Evolutionary conservation across 257 asterid species (phyloP).

Genomic region (Solanum tacnaense): DNA sequence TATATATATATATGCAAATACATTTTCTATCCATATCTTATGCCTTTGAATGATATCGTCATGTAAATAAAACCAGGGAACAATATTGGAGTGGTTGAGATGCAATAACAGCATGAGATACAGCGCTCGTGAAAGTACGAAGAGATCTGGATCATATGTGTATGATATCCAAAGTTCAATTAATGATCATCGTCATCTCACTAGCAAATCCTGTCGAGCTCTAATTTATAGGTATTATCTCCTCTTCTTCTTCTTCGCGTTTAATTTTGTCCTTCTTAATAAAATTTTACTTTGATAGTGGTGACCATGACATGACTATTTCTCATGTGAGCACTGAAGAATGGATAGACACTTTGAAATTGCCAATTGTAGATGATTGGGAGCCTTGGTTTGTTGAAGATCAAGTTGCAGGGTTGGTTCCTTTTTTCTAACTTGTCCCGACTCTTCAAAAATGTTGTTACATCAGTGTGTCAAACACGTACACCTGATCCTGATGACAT

Average conservation of each 20-base stretch:
- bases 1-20: too few species aligned
- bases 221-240: constrained; percentile 45
- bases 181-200: constrained; percentile 1
- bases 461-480: too few species aligned
- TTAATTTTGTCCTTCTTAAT: too few species aligned
- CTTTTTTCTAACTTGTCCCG: not conserved
- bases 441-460: too few species aligned
- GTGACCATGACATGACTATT: constrained; percentile 16
- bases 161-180: not conserved
- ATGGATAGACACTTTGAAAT: constrained; percentile 15
- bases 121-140: not conserved
- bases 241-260: too few species aligned
- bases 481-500: too few species aligned
- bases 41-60: too few species aligned
- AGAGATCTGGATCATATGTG: not conserved
- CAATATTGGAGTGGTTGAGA: not conserved
- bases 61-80: not conserved
- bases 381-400: constrained; percentile 22
- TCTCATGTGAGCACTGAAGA: constrained; percentile 14
- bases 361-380: constrained; percentile 18
- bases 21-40: too few species aligned
- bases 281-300: not conserved
- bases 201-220: constrained; percentile 23
- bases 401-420: constrained; percentile 28
- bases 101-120: not conserved